Conservation (phyloP, 2,329 filamentous ascomycete genomes). For the Amesomyces nigricolor region DNA sequence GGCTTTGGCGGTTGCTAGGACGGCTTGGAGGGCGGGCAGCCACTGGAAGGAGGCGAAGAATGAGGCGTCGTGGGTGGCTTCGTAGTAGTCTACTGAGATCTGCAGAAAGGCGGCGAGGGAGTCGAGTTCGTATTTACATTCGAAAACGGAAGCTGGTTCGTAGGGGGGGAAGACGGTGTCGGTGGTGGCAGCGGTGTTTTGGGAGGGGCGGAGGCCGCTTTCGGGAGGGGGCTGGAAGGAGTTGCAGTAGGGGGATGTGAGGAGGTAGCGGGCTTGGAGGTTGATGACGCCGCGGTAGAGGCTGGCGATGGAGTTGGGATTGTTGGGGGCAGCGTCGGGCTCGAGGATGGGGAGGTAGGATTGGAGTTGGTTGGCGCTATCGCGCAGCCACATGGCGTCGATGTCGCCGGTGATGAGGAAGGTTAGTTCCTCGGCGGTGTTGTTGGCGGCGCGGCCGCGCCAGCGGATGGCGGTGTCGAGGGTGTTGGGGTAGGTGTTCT, state of each 20-base stretch:
- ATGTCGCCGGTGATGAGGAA: conserved; percentile 56
- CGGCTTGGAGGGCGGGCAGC: conserved; percentile 63
- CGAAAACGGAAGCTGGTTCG: conserved; percentile 68
- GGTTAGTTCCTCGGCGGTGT: conserved; percentile 57
- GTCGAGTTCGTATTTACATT: conserved; percentile 96
- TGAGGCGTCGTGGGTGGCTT: conserved; percentile 62
- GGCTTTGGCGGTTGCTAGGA: conserved; percentile 62
- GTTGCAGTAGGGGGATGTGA: conserved; percentile 77
- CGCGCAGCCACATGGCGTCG: conserved; percentile 36
- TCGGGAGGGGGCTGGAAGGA: conserved; percentile 85
- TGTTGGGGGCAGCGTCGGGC: conserved; percentile 5
- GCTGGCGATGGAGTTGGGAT: conserved; percentile 55
- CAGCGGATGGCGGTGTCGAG: conserved; percentile 68
- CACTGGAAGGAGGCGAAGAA: conserved; percentile 71
- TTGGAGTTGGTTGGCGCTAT: conserved; percentile 61
- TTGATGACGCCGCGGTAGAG: conserved; percentile 72
- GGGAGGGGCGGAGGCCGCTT: conserved; percentile 55
- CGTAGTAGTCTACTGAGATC: conserved; percentile 73
- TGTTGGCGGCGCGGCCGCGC: conserved; percentile 55
- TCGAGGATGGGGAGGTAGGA: conserved; percentile 63
- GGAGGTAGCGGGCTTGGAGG: conserved; percentile 66
- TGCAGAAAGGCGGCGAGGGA: conserved; percentile 82
- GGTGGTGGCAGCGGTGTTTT: conserved; percentile 53
- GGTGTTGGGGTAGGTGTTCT: conserved; percentile 70
- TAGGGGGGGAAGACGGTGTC: conserved; percentile 60